Conservation (phyloP, 495 filamentous ascomycete genomes). For the Penicillium parvum region DNA sequence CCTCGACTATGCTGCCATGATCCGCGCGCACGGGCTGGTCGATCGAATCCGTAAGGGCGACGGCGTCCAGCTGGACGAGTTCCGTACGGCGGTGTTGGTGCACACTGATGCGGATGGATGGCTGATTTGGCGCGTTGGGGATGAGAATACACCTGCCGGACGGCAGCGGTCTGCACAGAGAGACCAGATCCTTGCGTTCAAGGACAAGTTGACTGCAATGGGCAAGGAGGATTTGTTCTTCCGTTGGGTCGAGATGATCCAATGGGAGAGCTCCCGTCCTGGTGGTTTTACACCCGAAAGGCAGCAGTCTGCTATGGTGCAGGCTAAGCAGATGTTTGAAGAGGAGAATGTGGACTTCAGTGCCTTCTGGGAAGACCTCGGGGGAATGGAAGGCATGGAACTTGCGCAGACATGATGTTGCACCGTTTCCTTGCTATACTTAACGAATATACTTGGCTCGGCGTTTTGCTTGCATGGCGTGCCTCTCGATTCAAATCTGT, state of each 20-base stretch:
- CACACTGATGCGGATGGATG: slow-evolving; percentile 61
- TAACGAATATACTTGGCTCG: not conserved
- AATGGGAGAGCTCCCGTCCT: slow-evolving; percentile 70
- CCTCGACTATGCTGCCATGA: slow-evolving; percentile 73
- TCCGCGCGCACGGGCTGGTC: slow-evolving; percentile 59
- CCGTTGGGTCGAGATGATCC: slow-evolving; percentile 78
- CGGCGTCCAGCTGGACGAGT: slow-evolving; percentile 44
- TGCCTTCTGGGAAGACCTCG: slow-evolving; percentile 65
- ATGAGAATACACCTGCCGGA: slow-evolving; percentile 51
- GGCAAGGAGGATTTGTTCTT: slow-evolving; percentile 84
- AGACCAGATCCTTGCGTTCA: slow-evolving; percentile 64
- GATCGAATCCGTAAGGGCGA: slow-evolving; percentile 44
- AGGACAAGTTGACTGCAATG: slow-evolving; percentile 61
- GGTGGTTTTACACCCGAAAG: slow-evolving; percentile 68
- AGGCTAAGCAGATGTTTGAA: slow-evolving; percentile 66
- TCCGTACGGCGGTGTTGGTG: slow-evolving; percentile 62
- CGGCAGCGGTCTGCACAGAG: slow-evolving; percentile 40
- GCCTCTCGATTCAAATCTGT: not conserved
- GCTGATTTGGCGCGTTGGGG: slow-evolving; percentile 53
- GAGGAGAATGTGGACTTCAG: slow-evolving; percentile 70
- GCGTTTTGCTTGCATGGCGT: not conserved
- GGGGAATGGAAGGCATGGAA: slow-evolving; percentile 58
- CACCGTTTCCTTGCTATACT: not conserved
- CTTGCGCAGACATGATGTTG: slow-evolving; percentile 6
- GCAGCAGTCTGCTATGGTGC: slow-evolving; percentile 59